Base-by-base conservation (phyloP, 768 basidiomycete species). In the Serendipita sp. region DNA sequence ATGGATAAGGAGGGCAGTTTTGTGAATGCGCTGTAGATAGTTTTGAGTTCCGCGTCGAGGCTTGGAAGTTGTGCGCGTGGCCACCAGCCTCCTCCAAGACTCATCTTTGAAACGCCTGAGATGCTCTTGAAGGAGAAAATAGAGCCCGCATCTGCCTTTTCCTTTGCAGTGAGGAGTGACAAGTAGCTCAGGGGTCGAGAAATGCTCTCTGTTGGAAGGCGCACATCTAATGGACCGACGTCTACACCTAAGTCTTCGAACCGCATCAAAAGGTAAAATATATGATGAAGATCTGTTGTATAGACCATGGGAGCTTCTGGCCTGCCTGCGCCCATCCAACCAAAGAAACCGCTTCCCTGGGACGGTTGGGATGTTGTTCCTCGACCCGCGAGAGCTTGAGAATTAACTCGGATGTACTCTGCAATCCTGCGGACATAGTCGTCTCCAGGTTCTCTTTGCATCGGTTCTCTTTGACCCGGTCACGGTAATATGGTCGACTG, bases 11-110 rank as follows among this genome's bases (percentile, higher is more conserved):
- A 86, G 15, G 92, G 92, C 0, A 96, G 77, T 74, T 89, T 91
- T 48, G 91, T 96, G 77, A 95, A 91, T 71, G 85, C 82, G 72
- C 90, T 91, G 76, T 85, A 95, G 67, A 94, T 80, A 73, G 85
- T 91, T 72, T 84, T 91, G 73, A 95, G 83, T 70, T 91, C 88
- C 2, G 77, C 71, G 64, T 92, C 86, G 68, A 88, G 74, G 66
- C 71, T 80, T 10, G 80, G 81, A 44, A 80, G 81, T 65, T 83
- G 79, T 3, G 80, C 72, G 66, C 78, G 76, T 48, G 79, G 75
- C 88, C 87, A 92, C 88, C 88, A 90, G 62, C 82, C 78, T 3
- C 74, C 77, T 35, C 87, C 84, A 38, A 94, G 76, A 0, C 90
- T 91, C 34, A 91, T 77, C 36, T 77, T 79, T 35, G 89, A 91